Percentiles rank a stretch among this genome's conserved stretches.
Evolutionary conservation across 108 stramenopile species (phyloP).

Genomic region (Thalassiosira profunda): DNA sequence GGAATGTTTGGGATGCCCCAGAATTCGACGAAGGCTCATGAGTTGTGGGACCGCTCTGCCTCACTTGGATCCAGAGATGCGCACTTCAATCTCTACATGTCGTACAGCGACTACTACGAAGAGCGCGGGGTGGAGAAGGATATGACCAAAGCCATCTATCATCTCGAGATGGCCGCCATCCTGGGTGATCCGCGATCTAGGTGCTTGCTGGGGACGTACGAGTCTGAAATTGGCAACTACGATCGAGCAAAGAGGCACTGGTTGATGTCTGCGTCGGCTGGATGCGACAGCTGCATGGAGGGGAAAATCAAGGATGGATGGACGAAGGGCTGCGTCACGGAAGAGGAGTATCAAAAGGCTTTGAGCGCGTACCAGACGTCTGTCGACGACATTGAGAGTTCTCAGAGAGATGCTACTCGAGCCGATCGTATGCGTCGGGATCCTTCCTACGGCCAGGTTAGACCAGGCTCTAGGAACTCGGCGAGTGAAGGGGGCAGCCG

Average conservation of each 20-base stretch:
- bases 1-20: background rate
- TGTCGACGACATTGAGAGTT: background rate
- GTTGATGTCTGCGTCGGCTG: constrained; percentile 4
- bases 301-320: background rate
- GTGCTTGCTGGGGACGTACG: background rate
- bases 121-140: constrained; percentile 12
- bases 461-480: no score
- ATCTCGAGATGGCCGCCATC: constrained; percentile 12
- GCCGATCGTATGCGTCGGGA: no score
- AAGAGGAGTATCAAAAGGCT: background rate
- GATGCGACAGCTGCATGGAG: background rate
- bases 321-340: background rate
- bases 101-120: background rate
- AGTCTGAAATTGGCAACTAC: background rate
- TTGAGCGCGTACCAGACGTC: constrained; percentile 1
- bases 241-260: constrained; percentile 12
- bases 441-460: no score
- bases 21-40: background rate
- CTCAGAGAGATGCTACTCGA: background rate
- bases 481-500: no score
- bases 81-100: background rate
- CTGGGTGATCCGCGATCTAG: constrained; percentile 1
- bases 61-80: background rate
- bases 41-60: constrained; percentile 1
- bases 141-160: background rate